These are phyloP conservation scores for Daldinia sp. DNA, from an alignment of 2,329 filamentous ascomycete species.

Conservation along the genomic window DNA sequence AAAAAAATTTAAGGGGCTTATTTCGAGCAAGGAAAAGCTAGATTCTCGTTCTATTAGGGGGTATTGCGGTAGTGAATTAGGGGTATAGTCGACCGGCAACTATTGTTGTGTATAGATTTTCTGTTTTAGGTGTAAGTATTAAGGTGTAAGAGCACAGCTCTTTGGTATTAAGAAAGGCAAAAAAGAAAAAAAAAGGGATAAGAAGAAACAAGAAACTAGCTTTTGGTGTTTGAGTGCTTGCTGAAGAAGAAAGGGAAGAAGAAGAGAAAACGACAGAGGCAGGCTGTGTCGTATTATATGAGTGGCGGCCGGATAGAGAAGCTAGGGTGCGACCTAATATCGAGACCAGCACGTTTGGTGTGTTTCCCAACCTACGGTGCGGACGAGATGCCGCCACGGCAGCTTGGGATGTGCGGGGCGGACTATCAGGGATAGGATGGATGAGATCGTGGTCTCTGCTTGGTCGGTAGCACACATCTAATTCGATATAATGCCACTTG, in stretches of 20 bases:
- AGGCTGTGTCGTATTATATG: slow-evolving; percentile 54
- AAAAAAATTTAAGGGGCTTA: slow-evolving; percentile 51
- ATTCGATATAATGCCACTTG: slow-evolving; percentile 40
- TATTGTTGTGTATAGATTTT: slow-evolving; percentile 47
- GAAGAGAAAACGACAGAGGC: slow-evolving; percentile 49
- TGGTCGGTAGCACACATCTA: slow-evolving; percentile 40
- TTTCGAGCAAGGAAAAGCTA: slow-evolving; percentile 66
- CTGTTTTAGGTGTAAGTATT: slow-evolving; percentile 48
- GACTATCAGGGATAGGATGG: slow-evolving; percentile 17
- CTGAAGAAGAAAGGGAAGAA: slow-evolving; percentile 66
- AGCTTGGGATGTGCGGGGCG: slow-evolving; percentile 40
- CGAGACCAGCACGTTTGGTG: slow-evolving; percentile 31
- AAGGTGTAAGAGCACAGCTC: slow-evolving; percentile 62
- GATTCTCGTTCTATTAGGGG: slow-evolving; percentile 57
- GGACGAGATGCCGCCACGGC: slow-evolving; percentile 31
- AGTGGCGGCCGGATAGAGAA: slow-evolving; percentile 46
- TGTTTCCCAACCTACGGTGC: slow-evolving; percentile 33
- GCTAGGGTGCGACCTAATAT: slow-evolving; percentile 44
- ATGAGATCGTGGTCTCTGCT: slow-evolving; percentile 37
- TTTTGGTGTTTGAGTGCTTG: slow-evolving; percentile 68
- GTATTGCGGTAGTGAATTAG: slow-evolving; percentile 49
- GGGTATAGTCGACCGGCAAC: slow-evolving; percentile 61
- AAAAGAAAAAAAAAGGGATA: slow-evolving; percentile 51
- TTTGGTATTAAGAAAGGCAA: slow-evolving; percentile 47
- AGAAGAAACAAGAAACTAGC: slow-evolving; percentile 62